Conservation (phyloP, 805 yeast species). For the Zygosaccharomyces gambellarensis region DNA sequence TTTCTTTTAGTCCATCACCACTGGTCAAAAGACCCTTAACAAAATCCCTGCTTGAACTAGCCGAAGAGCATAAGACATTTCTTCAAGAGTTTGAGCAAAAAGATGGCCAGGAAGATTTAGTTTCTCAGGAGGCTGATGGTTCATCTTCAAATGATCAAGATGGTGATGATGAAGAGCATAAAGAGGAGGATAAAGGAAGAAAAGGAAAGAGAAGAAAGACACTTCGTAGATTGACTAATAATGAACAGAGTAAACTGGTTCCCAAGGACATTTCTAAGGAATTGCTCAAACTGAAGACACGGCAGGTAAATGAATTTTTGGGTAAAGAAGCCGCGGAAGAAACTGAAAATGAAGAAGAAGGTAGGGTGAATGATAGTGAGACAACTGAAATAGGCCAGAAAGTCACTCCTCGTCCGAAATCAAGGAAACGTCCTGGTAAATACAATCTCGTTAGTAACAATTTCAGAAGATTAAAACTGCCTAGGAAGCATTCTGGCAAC, state of each 20-base stretch:
- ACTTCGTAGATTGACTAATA: constrained; percentile 10
- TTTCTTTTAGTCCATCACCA: constrained; percentile 29
- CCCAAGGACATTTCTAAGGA: constrained; percentile 24
- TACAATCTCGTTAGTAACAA: constrained; percentile 41
- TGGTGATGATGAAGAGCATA: constrained; percentile 1
- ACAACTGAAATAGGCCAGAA: constrained; percentile 2
- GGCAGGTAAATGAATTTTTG: constrained; percentile 19
- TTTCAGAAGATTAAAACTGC: constrained; percentile 50
- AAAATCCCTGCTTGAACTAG: constrained; percentile 25
- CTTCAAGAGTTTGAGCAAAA: constrained; percentile 23
- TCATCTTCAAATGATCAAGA: constrained; percentile 6
- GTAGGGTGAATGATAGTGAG: constrained; percentile 1
- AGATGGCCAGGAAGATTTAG: constrained; percentile 11
- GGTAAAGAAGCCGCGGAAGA: constrained; percentile 13
- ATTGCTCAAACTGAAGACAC: constrained; percentile 23
- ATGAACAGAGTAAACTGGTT: constrained; percentile 5
- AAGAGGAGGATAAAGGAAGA: constrained; percentile 3
- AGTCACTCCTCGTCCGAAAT: constrained; percentile 9
- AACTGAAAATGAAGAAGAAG: constrained; percentile 13
- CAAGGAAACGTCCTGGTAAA: constrained; percentile 25
- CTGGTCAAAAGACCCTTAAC: constrained; percentile 27
- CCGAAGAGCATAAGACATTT: constrained; percentile 32
- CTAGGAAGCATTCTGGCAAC: constrained; percentile 41
- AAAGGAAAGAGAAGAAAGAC: constrained; percentile 14
- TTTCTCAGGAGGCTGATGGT: constrained; percentile 3